These are phyloP conservation scores for Paramecium caudatum DNA, from an alignment of 73 alveolate species.

Conservation along the genomic window DNA sequence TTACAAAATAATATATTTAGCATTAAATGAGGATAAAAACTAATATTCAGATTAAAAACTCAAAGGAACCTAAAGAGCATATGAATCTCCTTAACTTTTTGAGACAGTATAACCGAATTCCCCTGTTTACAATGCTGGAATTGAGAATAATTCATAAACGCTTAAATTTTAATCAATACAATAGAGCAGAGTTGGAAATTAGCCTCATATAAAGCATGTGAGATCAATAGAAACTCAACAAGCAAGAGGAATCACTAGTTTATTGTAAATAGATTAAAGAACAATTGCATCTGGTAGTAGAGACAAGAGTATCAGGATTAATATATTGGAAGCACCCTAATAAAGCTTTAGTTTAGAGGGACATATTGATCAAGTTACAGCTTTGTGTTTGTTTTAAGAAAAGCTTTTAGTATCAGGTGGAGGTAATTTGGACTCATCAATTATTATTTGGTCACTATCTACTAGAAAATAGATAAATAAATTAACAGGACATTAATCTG, in stretches of 20 bases:
- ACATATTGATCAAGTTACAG: conserved; percentile 55
- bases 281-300: conserved; percentile 47
- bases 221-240: conserved; percentile 31
- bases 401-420: conserved; percentile 55
- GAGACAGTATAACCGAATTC: conserved; percentile 19
- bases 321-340: conserved; percentile 33
- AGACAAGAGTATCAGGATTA: conserved; percentile 45
- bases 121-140: conserved; percentile 52
- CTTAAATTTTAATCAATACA: conserved; percentile 5
- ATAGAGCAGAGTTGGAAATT: not conserved
- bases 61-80: conserved; percentile 1
- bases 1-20: not conserved
- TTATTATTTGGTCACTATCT: conserved; percentile 49
- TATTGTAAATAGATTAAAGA: conserved; percentile 27
- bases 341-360: conserved; percentile 44
- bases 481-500: conserved; percentile 61
- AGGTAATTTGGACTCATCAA: conserved; percentile 51
- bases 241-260: conserved; percentile 48
- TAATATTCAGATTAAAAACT: conserved; percentile 17
- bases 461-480: conserved; percentile 4
- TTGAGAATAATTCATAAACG: conserved; percentile 22
- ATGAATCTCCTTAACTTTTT: conserved; percentile 30
- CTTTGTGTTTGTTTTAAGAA: conserved; percentile 50
- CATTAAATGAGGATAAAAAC: not conserved
- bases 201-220: not conserved